Base-by-base conservation (phyloP, 495 filamentous ascomycete species). In the Aspergillus steynii region DNA sequence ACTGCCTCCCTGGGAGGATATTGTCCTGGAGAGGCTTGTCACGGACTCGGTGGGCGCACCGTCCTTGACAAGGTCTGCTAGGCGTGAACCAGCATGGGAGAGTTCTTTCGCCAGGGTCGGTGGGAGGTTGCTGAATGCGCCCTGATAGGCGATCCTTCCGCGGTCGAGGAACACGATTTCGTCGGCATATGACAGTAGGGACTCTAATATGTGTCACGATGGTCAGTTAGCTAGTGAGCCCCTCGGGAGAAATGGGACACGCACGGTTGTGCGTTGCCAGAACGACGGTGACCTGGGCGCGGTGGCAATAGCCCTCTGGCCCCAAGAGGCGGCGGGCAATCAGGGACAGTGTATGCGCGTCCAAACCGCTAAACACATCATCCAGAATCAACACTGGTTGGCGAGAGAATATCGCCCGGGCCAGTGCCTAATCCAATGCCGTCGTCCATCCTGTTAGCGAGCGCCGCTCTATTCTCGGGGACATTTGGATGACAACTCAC, bases 361-460 rank as follows among this genome's bases (percentile, higher is more conserved):
- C 68, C 5, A 80, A 64, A 0, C 67, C 77, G 48, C 74, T 76
- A 25, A 80, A 67, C 0, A 72, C 65, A 55, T 80, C 72, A 60
- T 80, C 78, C 0, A 81, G 64, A 42, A 81, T 37, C 3, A 79
- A 5, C 4, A 70, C 61, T 4, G 15, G 26, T n/a, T 53, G n/a
- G 26, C n/a, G 10, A 29, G 3, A 29, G 12, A 5, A 53, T 12
- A 56, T 48, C 26, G 50, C 50, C 50, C 50, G 50, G 1, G 50
- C 50, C 50, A 52, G 50, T 28, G 14, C 50, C 50, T 52, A 52
- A n/a, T 10, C 26, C 50, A 26, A 6, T 20, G 20, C 20, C 20
- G 20, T 20, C 20, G 20, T 20, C 20, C 20, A 20, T 20, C 20
- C 20, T 20, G 20, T 20, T 20, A 20, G 20, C 20, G 20, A 20